A percentile compares a stretch with the other conserved stretches of the same genome.
Evolutionary conservation across 2,329 filamentous ascomycete species (phyloP).

Genomic region (Phyllosticta citrichinensis): DNA sequence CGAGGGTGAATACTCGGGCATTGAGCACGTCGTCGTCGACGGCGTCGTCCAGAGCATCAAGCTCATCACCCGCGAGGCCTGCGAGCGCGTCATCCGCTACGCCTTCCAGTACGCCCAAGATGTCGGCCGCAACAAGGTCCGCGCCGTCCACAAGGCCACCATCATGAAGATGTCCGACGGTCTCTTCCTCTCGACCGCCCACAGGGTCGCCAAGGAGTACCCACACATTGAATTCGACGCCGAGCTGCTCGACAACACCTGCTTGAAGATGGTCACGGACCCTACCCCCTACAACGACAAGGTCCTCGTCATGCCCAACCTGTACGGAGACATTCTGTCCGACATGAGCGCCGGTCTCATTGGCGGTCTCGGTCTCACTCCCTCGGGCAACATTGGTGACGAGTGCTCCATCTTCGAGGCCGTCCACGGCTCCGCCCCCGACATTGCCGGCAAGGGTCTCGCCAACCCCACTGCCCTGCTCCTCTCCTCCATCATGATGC

Average conservation of each 20-base stretch:
- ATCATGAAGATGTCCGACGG: slow-evolving; percentile 99
- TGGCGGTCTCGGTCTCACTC: slow-evolving; percentile 91
- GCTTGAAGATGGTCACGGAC: slow-evolving; percentile 97
- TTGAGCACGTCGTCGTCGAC: slow-evolving; percentile 96
- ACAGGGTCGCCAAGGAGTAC: slow-evolving; percentile 87
- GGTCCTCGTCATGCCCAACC: slow-evolving; percentile 93
- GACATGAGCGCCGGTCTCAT: slow-evolving; percentile 99
- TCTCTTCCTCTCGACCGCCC: slow-evolving; percentile 84
- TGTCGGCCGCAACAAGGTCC: slow-evolving; percentile 92
- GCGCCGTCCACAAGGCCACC: slow-evolving; percentile 97
- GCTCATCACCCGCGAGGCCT: slow-evolving; percentile 92
- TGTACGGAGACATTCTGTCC: slow-evolving; percentile 98
- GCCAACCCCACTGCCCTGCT: slow-evolving; percentile 96
- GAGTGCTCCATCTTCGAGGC: slow-evolving; percentile 99
- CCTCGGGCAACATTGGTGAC: slow-evolving; percentile 97
- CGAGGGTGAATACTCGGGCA: slow-evolving; percentile 98
- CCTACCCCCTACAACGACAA: slow-evolving; percentile 97
- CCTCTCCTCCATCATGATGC: slow-evolving; percentile 97
- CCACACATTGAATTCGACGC: slow-evolving; percentile 92
- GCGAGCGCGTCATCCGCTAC: slow-evolving; percentile 89
- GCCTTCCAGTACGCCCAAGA: slow-evolving; percentile 96
- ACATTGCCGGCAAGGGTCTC: slow-evolving; percentile 91
- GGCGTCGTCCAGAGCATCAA: slow-evolving; percentile 99
- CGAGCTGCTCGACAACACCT: slow-evolving; percentile 98
- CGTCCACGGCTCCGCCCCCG: slow-evolving; percentile 92